Percentiles rank a stretch among this genome's conserved stretches.
These are phyloP conservation scores for Boletus pseudo-olivaceus DNA, from an alignment of 768 basidiomycete species.

Conservation along the genomic window DNA sequence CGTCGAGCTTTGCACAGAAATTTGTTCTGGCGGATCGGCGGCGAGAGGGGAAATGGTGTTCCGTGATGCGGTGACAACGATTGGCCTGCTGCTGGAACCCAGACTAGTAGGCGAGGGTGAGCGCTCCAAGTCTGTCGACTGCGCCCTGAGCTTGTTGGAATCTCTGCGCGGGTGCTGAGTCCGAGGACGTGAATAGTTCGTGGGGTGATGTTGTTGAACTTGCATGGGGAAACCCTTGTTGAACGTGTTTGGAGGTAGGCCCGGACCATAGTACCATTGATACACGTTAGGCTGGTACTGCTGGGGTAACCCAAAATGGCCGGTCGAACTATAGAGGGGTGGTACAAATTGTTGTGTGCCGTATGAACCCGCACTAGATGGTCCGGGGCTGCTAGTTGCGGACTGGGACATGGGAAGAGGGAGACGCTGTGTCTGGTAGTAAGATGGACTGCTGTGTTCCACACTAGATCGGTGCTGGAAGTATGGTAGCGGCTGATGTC, in stretches of 20 bases:
- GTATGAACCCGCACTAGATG: conserved; percentile 20
- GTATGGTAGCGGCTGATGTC: conserved; percentile 32
- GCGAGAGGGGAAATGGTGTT: neutral
- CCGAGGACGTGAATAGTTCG: conserved; percentile 26
- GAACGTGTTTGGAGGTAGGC: conserved; percentile 22
- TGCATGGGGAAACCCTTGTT: conserved; percentile 27
- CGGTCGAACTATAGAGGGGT: conserved; percentile 28
- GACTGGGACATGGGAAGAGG: conserved; percentile 24
- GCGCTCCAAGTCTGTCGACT: conserved; percentile 11
- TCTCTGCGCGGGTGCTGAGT: conserved; percentile 23
- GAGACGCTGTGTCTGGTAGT: conserved; percentile 18
- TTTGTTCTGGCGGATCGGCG: conserved; percentile 3
- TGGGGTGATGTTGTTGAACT: conserved; percentile 33
- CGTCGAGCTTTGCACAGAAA: conserved; percentile 1
- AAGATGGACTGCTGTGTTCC: conserved; percentile 31
- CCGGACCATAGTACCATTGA: conserved; percentile 48
- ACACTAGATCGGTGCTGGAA: conserved; percentile 37
- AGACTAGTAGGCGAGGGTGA: conserved; percentile 6
- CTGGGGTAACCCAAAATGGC: conserved; percentile 37
- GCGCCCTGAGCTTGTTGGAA: conserved; percentile 13
- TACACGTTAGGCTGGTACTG: conserved; percentile 37
- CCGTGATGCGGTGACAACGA: neutral
- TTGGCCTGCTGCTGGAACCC: neutral
- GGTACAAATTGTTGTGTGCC: conserved; percentile 14
- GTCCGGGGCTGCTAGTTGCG: conserved; percentile 16